These are phyloP conservation scores for Ceratocystis colombiana DNA, from an alignment of 2,329 filamentous ascomycete species.

Conservation along the genomic window DNA sequence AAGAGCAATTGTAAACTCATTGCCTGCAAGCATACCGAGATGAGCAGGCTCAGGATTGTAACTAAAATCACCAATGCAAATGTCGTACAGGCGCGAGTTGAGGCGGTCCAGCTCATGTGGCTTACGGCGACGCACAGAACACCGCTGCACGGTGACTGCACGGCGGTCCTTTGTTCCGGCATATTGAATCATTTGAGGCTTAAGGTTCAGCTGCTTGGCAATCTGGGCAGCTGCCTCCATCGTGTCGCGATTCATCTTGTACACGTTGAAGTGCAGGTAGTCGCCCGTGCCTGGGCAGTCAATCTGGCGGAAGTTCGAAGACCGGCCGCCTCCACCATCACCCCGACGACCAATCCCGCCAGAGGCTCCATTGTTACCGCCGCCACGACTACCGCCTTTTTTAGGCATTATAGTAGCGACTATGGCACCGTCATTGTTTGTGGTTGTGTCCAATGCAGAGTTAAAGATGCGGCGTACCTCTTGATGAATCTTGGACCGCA, in stretches of 20 bases:
- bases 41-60: slow-evolving; percentile 62
- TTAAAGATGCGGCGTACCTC: slow-evolving; percentile 69
- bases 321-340: slow-evolving; percentile 18
- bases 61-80: slow-evolving; percentile 67
- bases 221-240: slow-evolving; percentile 81
- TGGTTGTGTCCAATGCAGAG: slow-evolving; percentile 67
- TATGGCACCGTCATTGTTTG: slow-evolving; percentile 47
- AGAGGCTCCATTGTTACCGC: slow-evolving; percentile 23
- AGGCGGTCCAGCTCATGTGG: slow-evolving; percentile 53
- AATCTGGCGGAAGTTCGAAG: slow-evolving; percentile 17
- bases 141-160: slow-evolving; percentile 73
- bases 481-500: slow-evolving; percentile 43
- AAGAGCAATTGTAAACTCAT: slow-evolving; percentile 86
- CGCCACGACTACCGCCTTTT: slow-evolving; percentile 26
- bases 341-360: slow-evolving; percentile 24
- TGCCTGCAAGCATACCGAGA: slow-evolving; percentile 75
- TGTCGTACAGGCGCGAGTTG: slow-evolving; percentile 53
- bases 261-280: slow-evolving; percentile 81
- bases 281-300: slow-evolving; percentile 44
- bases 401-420: slow-evolving; percentile 55
- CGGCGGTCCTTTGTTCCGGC: slow-evolving; percentile 87
- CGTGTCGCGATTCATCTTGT: slow-evolving; percentile 95
- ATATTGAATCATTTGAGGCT: slow-evolving; percentile 60
- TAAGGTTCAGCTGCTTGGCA: slow-evolving; percentile 61
- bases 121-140: slow-evolving; percentile 50